Base-by-base conservation (phyloP, 2,329 filamentous ascomycete species). In the Aureobasidium sp. region DNA sequence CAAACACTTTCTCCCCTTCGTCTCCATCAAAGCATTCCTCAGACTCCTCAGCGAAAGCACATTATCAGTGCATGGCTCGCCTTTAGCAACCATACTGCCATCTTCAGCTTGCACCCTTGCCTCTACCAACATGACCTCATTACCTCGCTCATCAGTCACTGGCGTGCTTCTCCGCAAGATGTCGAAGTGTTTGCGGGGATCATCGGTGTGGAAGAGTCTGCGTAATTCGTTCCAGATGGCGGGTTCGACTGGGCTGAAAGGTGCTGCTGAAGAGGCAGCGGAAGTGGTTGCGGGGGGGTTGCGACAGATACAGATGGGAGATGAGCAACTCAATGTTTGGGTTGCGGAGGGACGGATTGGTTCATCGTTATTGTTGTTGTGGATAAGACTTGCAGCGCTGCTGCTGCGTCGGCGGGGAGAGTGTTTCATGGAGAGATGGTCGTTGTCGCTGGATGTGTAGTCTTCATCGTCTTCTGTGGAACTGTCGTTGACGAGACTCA, bases 371-470 rank as follows among this genome's bases (percentile, higher is more conserved):
- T 3, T n/a, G 24, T 26, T 29, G 36, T 10, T 32, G 32, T 20
- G 32, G 2, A 32, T 24, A 9, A 43, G 55, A 15, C 43, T 59
- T 17, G 41, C 12, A 3, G 41, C 47, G 32, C 55, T 17, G 13
- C 5, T 48, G 44, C 43, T 39, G 24, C 20, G 20, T 6, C 41
- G 41, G 6, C 55, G 55, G 2, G 55, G 55, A n/a, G 55, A 48
- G 5, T 34, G n/a, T 39, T 57, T 57, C 55, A 59, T 59, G 43
- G 48, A 59, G 32, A 59, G 32, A 34, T 59, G 55, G 32, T 59
- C 55, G n/a, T 15, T 59, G 55, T 48, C 55, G 43, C 55, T 59
- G 12, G 41, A 47, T 0, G 55, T 39, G 43, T 59, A 59, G 26
- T 59, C 55, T 29, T 59, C 55, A 32, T 59, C 53, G 15, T 44